A percentile compares a stretch with the other conserved stretches of the same genome.
phyloP scores from a whole-genome alignment of 495 filamentous ascomycete genomes.

The Monascus purpureus region DNA sequence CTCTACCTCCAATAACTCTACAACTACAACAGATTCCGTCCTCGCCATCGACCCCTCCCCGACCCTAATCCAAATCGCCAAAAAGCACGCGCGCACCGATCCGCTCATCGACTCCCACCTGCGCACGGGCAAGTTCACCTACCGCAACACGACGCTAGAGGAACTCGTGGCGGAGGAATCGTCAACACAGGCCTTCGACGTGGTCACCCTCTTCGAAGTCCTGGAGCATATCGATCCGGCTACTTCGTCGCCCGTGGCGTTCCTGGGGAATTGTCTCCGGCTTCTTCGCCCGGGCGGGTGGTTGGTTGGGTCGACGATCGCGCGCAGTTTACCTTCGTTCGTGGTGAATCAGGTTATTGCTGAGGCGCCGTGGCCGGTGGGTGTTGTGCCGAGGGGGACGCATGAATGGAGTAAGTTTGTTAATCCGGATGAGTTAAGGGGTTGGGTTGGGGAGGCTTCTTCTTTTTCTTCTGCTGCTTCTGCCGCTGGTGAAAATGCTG shows the following conservation, averaged over 20 bases:
- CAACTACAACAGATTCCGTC: constrained; percentile 50
- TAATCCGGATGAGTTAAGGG: constrained; percentile 66
- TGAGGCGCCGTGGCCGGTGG: constrained; percentile 61
- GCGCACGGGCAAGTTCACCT: constrained; percentile 42
- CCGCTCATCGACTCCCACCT: constrained; percentile 36
- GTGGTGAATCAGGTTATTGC: constrained; percentile 83
- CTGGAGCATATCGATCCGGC: constrained; percentile 64
- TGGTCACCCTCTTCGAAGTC: constrained; percentile 85
- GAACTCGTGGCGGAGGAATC: constrained; percentile 33
- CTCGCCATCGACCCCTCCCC: constrained; percentile 74
- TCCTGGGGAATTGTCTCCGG: constrained; percentile 52
- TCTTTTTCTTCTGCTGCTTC: too few species aligned
- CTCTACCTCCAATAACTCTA: constrained; percentile 30
- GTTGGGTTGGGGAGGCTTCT: constrained; percentile 39
- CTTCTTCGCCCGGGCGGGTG: constrained; percentile 83
- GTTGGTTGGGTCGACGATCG: constrained; percentile 83
- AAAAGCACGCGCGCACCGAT: constrained; percentile 57
- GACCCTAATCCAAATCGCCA: constrained; percentile 67
- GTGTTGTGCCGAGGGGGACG: constrained; percentile 81
- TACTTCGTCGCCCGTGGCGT: constrained; percentile 44
- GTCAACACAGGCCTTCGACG: constrained; percentile 38
- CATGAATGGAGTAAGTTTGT: constrained; percentile 96
- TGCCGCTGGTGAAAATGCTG: constrained; percentile 15
- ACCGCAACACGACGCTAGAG: constrained; percentile 61
- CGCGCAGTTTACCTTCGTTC: constrained; percentile 75